Conservation (phyloP, 1,284 basidiomycete species). For the Cutaneotrichosporon sp. region DNA sequence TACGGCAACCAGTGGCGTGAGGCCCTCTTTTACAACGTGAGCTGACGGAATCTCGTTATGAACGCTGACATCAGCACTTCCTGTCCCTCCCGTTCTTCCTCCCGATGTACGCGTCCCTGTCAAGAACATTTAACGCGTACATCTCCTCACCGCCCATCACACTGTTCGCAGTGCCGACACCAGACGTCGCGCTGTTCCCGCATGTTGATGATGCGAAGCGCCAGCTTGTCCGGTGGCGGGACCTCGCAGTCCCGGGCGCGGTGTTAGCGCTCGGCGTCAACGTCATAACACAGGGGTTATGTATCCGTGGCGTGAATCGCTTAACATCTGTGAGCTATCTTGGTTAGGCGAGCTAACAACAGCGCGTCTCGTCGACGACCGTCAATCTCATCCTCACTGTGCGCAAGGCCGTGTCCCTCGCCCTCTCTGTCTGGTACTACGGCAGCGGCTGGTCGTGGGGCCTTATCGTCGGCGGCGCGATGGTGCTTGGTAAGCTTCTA, state of each 20-base stretch:
- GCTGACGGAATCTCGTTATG: constrained; percentile 9
- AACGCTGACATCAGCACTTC: constrained; percentile 46
- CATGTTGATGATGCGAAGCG: constrained; percentile 12
- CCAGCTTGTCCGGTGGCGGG: constrained; percentile 17
- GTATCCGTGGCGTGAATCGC: constrained; percentile 85
- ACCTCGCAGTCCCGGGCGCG: constrained; percentile 61
- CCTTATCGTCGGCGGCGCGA: constrained; percentile 42
- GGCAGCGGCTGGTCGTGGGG: constrained; percentile 43
- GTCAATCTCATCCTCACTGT: constrained; percentile 87
- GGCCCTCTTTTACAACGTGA: constrained; percentile 73
- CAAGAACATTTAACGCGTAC: constrained; percentile 50
- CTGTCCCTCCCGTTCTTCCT: constrained; percentile 74
- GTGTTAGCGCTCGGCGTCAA: constrained; percentile 70
- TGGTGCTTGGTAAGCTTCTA: constrained; percentile 39
- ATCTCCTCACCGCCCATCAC: constrained; percentile 39
- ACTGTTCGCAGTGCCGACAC: constrained; percentile 34
- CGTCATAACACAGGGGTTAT: constrained; percentile 80
- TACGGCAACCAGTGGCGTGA: constrained; percentile 82
- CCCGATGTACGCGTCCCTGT: constrained; percentile 62
- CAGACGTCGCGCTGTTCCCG: constrained; percentile 8
- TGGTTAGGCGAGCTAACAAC: constrained; percentile 38
- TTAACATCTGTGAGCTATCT: constrained; percentile 60
- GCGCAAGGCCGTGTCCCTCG: constrained; percentile 79
- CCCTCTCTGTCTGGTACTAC: constrained; percentile 58
- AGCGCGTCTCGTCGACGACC: constrained; percentile 69